These are phyloP conservation scores for Stemphylium lycopersici DNA, from an alignment of 2,329 filamentous ascomycete genomes.

Conservation along the genomic window DNA sequence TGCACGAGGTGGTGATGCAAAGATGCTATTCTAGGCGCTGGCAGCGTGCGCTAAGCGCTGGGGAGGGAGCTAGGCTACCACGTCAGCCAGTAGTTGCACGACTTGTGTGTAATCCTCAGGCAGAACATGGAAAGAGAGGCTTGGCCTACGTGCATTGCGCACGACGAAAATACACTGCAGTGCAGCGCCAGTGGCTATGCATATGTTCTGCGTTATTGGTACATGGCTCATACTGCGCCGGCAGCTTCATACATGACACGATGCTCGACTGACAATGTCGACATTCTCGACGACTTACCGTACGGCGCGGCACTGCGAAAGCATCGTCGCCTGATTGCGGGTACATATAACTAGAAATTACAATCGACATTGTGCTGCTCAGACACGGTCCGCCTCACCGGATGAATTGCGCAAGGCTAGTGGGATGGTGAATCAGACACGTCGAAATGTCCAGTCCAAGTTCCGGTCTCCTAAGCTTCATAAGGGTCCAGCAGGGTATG, in stretches of 20 bases:
- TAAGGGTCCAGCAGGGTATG: neutral
- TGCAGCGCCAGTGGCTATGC: constrained; percentile 12
- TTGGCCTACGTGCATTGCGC: constrained; percentile 42
- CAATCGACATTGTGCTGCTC: neutral
- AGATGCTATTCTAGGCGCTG: constrained; percentile 41
- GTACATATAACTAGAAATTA: neutral
- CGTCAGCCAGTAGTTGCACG: constrained; percentile 29
- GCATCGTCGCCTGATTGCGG: neutral
- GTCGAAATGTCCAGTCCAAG: too few species aligned
- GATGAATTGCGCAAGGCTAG: too few species aligned
- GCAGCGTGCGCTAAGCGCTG: constrained; percentile 41
- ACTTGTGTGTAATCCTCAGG: constrained; percentile 28
- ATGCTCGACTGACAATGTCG: neutral
- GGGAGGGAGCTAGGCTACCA: constrained; percentile 26
- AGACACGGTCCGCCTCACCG: too few species aligned
- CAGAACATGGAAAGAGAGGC: constrained; percentile 33
- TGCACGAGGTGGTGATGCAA: constrained; percentile 39
- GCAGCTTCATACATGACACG: neutral
- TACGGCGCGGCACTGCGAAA: neutral
- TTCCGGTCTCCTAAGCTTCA: too few species aligned
- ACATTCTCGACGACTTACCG: neutral
- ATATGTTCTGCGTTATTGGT: constrained; percentile 1
- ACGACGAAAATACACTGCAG: constrained; percentile 22
- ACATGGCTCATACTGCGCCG: neutral
- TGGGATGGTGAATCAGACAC: too few species aligned